Conservation (phyloP, 768 basidiomycete genomes). For the Crepidotus variabilis region DNA sequence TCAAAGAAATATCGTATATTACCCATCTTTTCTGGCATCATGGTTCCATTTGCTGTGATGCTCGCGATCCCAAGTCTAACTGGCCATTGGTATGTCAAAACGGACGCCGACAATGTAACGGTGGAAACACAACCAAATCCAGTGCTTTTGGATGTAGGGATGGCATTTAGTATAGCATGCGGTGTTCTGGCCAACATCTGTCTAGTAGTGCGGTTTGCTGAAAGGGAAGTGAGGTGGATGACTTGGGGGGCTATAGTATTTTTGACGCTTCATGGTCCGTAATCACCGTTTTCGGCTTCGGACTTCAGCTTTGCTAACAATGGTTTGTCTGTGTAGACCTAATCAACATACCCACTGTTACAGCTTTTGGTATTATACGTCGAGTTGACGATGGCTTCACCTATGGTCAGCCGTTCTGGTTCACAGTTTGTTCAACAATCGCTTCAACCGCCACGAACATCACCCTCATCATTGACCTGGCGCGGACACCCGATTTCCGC, state of each 20-base stretch:
- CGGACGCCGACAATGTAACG: slow-evolving; percentile 33
- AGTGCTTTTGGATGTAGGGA: slow-evolving; percentile 50
- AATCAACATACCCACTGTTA: slow-evolving; percentile 61
- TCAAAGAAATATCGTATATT: slow-evolving; percentile 48
- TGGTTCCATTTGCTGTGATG: slow-evolving; percentile 77
- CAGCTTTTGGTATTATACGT: slow-evolving; percentile 59
- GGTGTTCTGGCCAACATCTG: slow-evolving; percentile 66
- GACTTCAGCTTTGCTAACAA: slow-evolving; percentile 3
- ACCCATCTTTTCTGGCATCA: slow-evolving; percentile 63
- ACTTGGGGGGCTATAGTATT: slow-evolving; percentile 63
- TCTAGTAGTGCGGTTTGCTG: slow-evolving; percentile 69
- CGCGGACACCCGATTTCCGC: slow-evolving; percentile 57
- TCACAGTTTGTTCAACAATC: slow-evolving; percentile 71
- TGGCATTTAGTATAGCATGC: slow-evolving; percentile 64
- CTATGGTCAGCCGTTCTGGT: slow-evolving; percentile 71
- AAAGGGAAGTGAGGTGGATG: slow-evolving; percentile 56
- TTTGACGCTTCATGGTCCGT: slow-evolving; percentile 67
- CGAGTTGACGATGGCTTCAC: slow-evolving; percentile 64
- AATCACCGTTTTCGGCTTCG: background rate
- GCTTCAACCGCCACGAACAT: slow-evolving; percentile 63
- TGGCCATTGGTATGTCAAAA: slow-evolving; percentile 69
- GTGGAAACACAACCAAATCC: slow-evolving; percentile 54
- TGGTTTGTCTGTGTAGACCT: slow-evolving; percentile 40
- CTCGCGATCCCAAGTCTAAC: slow-evolving; percentile 80
- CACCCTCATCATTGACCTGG: slow-evolving; percentile 61